These are phyloP conservation scores for Margaritispora aquatica DNA, from an alignment of 495 filamentous ascomycete species.

Conservation along the genomic window DNA sequence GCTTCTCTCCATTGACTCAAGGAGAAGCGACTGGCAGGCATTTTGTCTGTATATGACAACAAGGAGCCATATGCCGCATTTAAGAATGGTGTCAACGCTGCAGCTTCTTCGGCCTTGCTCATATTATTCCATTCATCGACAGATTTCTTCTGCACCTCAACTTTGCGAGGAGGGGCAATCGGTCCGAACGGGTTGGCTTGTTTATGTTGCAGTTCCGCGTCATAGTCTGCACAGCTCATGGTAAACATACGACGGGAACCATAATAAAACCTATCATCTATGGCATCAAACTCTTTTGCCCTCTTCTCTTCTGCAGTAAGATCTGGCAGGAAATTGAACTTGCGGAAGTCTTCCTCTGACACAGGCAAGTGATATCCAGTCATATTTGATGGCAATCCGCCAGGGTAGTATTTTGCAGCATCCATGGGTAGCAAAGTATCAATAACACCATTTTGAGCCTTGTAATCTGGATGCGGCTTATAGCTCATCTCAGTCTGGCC, in stretches of 20 bases:
- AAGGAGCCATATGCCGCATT: conserved; percentile 32
- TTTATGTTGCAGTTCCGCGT: conserved; percentile 3
- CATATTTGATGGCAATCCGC: conserved; percentile 10
- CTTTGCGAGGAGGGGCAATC: conserved; percentile 10
- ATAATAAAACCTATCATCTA: conserved; percentile 16
- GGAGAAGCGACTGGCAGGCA: conserved; percentile 3
- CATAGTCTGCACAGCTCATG: conserved; percentile 8
- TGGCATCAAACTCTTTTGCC: background rate
- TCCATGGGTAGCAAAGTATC: conserved; percentile 11
- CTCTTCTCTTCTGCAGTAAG: background rate
- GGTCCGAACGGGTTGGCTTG: conserved; percentile 1
- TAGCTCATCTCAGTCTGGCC: background rate
- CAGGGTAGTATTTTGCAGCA: conserved; percentile 18
- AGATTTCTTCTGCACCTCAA: conserved; percentile 6
- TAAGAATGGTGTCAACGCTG: conserved; percentile 31
- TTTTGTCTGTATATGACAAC: conserved; percentile 22
- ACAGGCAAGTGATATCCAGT: conserved; percentile 4
- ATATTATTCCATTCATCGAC: conserved; percentile 30
- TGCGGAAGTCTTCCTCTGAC: background rate
- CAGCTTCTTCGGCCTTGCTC: conserved; percentile 17
- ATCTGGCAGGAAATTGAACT: background rate
- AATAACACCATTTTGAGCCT: background rate
- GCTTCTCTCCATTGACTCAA: conserved; percentile 17
- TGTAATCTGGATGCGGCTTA: background rate
- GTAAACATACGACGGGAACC: conserved; percentile 8